Base-by-base conservation (phyloP, 1,284 basidiomycete genomes). In the Waitea zeae region DNA sequence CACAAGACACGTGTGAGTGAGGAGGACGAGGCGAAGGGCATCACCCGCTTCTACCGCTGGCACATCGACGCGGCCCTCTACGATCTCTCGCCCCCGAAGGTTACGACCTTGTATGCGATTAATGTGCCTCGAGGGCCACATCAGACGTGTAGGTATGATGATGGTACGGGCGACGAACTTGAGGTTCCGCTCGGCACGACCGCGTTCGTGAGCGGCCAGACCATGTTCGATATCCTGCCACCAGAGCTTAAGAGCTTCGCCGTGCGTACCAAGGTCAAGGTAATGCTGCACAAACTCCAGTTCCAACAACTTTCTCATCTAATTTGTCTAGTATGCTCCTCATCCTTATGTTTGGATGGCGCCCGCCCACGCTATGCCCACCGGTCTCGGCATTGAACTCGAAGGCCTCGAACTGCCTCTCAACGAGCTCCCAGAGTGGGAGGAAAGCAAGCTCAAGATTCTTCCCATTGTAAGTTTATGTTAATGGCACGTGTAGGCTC, bases 41-140 rank as follows among this genome's bases (percentile, higher is more conserved):
- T 63, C 30, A 92, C 88, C 9, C 70, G 88, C 19, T 92, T 86
- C 64, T 90, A 89, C 51, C 66, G 86, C 36, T 89, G 87, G 86
- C 88, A 93, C 56, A 92, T 93, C 52, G 89, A 95, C 47, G 89
- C 89, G 1, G 89, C 89, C 0, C 57, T 93, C 17, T 95, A 93
- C 53, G 75, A 83, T 41, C 68, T 88, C 17, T 70, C 71, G 15
- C 84, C 84, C n/a, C 89, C 89, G 2, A 77, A 69, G 44, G 88
- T 88, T 28, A 95, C 90, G 2, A 87, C 88, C 0, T 70, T 95
- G 5, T 88, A 90, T 44, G 86, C 75, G 0, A 60, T 92, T 38
- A 61, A 50, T 1, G 77, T 92, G 0, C 89, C 89, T 0, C 44
- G 62, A 20, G 88, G 86, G 1, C 49, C 58, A 2, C 48, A 42